Conservation (phyloP, 495 filamentous ascomycete species). For the Pyronema omphalodes region DNA sequence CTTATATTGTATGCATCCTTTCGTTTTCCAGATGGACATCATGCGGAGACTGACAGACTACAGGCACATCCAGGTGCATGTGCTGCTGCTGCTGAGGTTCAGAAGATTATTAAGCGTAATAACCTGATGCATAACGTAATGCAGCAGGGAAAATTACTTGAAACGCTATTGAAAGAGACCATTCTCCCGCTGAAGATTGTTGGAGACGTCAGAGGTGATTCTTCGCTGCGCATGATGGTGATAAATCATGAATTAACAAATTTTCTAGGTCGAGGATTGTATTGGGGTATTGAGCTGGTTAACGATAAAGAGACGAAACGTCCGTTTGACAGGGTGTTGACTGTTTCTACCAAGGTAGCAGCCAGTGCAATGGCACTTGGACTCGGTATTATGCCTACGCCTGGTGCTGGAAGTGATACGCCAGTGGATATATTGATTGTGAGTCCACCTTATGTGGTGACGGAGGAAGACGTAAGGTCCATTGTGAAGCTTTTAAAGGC, state of each 20-base stretch:
- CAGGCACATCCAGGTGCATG: conserved; percentile 42
- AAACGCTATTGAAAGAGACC: background rate
- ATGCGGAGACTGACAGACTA: background rate
- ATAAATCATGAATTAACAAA: too few species aligned
- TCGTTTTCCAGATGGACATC: too few species aligned
- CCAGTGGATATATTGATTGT: conserved; percentile 59
- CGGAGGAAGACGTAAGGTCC: conserved; percentile 29
- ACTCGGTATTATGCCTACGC: conserved; percentile 51
- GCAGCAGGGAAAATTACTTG: conserved; percentile 27
- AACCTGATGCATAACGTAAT: conserved; percentile 36
- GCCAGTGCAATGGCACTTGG: conserved; percentile 32
- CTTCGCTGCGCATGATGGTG: too few species aligned
- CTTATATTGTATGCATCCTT: conserved; percentile 24
- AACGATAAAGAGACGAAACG: conserved; percentile 28
- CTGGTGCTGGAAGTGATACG: conserved; percentile 47
- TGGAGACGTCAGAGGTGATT: conserved; percentile 33
- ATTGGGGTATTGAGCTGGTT: conserved; percentile 38
- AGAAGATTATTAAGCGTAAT: conserved; percentile 38
- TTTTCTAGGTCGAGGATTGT: conserved; percentile 26
- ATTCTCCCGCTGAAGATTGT: conserved; percentile 9
- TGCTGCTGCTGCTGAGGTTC: conserved; percentile 42
- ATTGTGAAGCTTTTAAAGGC: conserved; percentile 40
- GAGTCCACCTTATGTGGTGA: conserved; percentile 55
- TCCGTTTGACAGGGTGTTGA: conserved; percentile 21
- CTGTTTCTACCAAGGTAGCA: conserved; percentile 31